These are phyloP conservation scores for Roridomyces roridus DNA, from an alignment of 768 basidiomycete species.

Conservation along the genomic window DNA sequence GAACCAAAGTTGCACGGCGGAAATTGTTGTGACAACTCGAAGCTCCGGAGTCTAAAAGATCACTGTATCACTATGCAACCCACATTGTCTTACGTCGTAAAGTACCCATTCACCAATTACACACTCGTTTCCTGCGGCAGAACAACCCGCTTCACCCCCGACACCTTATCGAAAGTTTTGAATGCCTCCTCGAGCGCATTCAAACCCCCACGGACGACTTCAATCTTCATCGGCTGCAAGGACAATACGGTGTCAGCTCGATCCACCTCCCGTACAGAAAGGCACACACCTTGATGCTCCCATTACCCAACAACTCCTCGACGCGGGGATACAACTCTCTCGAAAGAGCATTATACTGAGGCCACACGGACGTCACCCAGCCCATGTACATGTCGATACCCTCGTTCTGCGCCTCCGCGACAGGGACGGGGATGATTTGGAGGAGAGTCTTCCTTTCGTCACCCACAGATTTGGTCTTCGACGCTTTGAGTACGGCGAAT, in stretches of 20 bases:
- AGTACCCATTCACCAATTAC: no score
- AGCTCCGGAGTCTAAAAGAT: no score
- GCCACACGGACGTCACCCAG: conserved; percentile 8
- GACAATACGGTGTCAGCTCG: not conserved
- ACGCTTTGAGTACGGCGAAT: not conserved
- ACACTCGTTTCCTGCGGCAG: not conserved
- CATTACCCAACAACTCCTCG: conserved; percentile 9
- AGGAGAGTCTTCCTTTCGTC: not conserved
- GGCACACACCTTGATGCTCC: conserved; percentile 9
- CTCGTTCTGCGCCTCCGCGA: conserved; percentile 1
- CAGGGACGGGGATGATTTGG: conserved; percentile 1
- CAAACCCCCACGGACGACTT: not conserved
- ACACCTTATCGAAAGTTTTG: not conserved
- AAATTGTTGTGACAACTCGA: no score
- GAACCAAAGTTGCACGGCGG: no score
- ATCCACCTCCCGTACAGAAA: not conserved
- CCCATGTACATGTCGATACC: conserved; percentile 3
- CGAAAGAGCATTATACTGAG: conserved; percentile 11
- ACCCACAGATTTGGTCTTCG: not conserved
- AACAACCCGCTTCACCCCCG: not conserved
- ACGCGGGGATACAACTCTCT: conserved; percentile 4
- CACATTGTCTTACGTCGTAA: no score
- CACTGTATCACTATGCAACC: no score
- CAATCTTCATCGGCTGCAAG: conserved; percentile 9
- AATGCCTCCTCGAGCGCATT: not conserved